Conservation (phyloP, 2,329 filamentous ascomycete species). For the Sodiomyces alkalinus region DNA sequence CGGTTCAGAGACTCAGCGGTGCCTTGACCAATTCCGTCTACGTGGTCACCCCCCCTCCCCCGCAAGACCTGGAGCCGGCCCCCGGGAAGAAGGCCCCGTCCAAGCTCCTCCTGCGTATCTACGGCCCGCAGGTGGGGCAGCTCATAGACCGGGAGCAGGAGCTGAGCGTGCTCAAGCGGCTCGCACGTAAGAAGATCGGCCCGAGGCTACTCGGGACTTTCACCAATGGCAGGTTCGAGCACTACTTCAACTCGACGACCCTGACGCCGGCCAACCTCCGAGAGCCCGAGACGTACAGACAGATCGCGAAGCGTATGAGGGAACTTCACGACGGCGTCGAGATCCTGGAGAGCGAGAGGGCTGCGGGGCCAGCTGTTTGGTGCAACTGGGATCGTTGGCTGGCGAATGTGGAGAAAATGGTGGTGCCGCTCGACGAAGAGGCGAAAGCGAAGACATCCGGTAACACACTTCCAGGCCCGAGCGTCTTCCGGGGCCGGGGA, state of each 20-base stretch:
- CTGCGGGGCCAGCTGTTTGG: constrained; percentile 71
- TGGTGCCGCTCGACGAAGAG: constrained; percentile 41
- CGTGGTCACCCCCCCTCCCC: constrained; percentile 78
- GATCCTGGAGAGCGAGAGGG: constrained; percentile 60
- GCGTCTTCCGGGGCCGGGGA: constrained; percentile 23
- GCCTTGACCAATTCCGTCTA: constrained; percentile 95
- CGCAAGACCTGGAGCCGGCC: constrained; percentile 37
- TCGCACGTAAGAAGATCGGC: constrained; percentile 86
- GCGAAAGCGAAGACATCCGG: constrained; percentile 28
- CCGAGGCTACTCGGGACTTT: constrained; percentile 86
- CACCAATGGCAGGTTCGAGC: constrained; percentile 86
- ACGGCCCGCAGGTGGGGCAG: constrained; percentile 89
- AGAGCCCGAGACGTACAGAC: constrained; percentile 66
- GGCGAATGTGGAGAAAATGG: constrained; percentile 44
- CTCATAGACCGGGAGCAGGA: constrained; percentile 90
- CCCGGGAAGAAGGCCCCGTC: constrained; percentile 30
- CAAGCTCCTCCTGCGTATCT: constrained; percentile 80
- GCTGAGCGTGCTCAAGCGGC: constrained; percentile 66
- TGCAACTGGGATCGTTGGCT: constrained; percentile 94
- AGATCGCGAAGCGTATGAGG: constrained; percentile 95
- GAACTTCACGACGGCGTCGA: constrained; percentile 92
- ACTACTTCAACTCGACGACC: constrained; percentile 76
- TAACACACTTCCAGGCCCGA: constrained; percentile 15
- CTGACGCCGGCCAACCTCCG: constrained; percentile 65
- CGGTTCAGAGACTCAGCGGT: constrained; percentile 67